Evolutionary conservation across 2,329 filamentous ascomycete species (phyloP), one percentile per base, ranked within the genome.

Genomic region (Rachicladosporium sp.): DNA sequence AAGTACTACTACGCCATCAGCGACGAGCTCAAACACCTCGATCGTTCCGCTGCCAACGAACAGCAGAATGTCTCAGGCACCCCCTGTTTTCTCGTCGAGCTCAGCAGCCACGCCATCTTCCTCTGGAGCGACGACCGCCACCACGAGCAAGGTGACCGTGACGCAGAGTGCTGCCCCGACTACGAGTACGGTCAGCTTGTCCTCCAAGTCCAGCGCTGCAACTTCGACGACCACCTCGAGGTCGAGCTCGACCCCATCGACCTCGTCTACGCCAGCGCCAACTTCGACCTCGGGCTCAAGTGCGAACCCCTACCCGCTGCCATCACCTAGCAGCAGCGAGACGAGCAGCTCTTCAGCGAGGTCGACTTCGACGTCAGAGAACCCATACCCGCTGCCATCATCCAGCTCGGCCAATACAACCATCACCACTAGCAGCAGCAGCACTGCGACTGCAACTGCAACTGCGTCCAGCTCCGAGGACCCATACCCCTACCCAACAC

Each of bases 401-500:
- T 36, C 35, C 35, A 27, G 19, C 19, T n/a, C 23, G 6, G 27
- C 35, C 10, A 13, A 13, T 6, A 15, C 33, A 7, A 35, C 12
- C 15, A 36, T 21, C 9, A 27, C 34, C 21, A 36, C 34, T 7
- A 27, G 12, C 21, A 10, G 10, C 10, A 33, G 34, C 10, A 41
- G 11, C 12, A 36, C 33, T 36, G 38, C 9, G 35, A 27, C 32
- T 31, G 35, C 27, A 19, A 27, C 13, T n/a, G 11, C 36, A 4
- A 11, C 36, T 10, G 31, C 29, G 29, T 37, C 35, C 9, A 31
- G 13, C 11, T 6, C 32, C 2, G 30, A 36, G n/a, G 15, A 21
- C 4, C 39, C 34, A 6, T 41, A 41, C 21, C 39, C 39, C 19
- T 41, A 41, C 12, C 39, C 39, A 21, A 37, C 35, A 9, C 30